These are phyloP conservation scores for Beauveria rudraprayagi DNA, from an alignment of 2,329 filamentous ascomycete genomes.

Conservation along the genomic window DNA sequence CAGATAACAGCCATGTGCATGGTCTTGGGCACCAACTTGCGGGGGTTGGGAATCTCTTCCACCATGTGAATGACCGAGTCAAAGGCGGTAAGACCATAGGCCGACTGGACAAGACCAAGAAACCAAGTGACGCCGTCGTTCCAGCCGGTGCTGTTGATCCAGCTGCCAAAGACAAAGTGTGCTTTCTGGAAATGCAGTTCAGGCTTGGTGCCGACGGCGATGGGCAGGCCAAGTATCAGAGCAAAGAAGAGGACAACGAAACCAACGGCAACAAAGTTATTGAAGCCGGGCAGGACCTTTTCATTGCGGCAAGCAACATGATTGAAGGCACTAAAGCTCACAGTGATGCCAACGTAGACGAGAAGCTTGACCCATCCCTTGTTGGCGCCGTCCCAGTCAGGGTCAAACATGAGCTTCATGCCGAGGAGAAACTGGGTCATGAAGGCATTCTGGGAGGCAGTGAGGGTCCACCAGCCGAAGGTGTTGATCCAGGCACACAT, in stretches of 20 bases:
- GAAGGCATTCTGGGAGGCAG: conserved; percentile 47
- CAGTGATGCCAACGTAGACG: conserved; percentile 43
- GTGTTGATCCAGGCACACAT: conserved; percentile 54
- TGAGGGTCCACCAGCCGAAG: conserved; percentile 51
- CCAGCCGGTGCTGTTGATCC: conserved; percentile 42
- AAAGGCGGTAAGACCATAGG: conserved; percentile 49
- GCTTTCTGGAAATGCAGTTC: conserved; percentile 39
- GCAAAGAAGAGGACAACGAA: conserved; percentile 46
- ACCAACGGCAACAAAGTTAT: conserved; percentile 47
- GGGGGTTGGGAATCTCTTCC: conserved; percentile 46
- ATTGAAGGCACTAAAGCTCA: conserved; percentile 41
- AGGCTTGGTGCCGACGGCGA: conserved; percentile 39
- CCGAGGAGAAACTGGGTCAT: conserved; percentile 50
- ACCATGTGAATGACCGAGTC: conserved; percentile 52
- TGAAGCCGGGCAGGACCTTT: conserved; percentile 37
- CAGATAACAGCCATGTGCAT: conserved; percentile 44
- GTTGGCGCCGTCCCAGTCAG: conserved; percentile 34
- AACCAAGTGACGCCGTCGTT: conserved; percentile 49
- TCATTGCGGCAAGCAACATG: conserved; percentile 40
- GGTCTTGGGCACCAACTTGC: conserved; percentile 40
- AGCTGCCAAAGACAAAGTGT: conserved; percentile 43
- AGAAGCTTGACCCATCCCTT: conserved; percentile 48
- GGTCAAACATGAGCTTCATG: conserved; percentile 47
- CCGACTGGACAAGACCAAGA: conserved; percentile 47
- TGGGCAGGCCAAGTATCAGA: conserved; percentile 42